phyloP scores from a whole-genome alignment of 2,329 filamentous ascomycete species.

The Berkeleyomyces rouxiae region DNA sequence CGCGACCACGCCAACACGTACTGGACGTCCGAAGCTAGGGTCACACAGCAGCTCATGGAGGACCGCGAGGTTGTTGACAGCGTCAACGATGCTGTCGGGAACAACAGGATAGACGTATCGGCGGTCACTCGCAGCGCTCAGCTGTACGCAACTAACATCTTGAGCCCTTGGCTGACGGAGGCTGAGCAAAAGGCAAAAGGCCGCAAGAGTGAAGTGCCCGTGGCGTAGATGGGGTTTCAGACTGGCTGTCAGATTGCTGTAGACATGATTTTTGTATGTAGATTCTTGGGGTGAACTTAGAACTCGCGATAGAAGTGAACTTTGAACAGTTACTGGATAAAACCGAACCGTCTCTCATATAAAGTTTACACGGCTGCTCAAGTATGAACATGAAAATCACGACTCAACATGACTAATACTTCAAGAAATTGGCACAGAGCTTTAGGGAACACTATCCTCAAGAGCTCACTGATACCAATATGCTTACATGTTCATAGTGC shows the following conservation, averaged over 20 bases:
- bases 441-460: not conserved
- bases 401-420: not conserved
- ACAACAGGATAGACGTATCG: slow-evolving; percentile 42
- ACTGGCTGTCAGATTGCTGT: not conserved
- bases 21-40: slow-evolving; percentile 60
- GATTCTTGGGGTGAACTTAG: no score
- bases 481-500: not conserved
- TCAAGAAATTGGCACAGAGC: no score
- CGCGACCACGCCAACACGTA: slow-evolving; percentile 51
- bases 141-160: slow-evolving; percentile 33
- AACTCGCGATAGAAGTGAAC: not conserved
- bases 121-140: slow-evolving; percentile 48
- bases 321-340: not conserved
- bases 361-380: no score
- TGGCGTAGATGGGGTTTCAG: not conserved
- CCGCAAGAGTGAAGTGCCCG: not conserved
- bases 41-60: slow-evolving; percentile 63
- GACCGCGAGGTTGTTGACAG: slow-evolving; percentile 58
- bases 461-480: not conserved
- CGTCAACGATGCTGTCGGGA: slow-evolving; percentile 48
- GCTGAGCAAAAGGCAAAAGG: slow-evolving; percentile 10
- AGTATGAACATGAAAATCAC: not conserved
- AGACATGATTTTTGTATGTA: not conserved
- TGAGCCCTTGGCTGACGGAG: slow-evolving; percentile 15
- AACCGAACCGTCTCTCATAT: no score